Evolutionary conservation across 768 basidiomycete genomes (phyloP).

Genomic region (Hygrocybe punicea): DNA sequence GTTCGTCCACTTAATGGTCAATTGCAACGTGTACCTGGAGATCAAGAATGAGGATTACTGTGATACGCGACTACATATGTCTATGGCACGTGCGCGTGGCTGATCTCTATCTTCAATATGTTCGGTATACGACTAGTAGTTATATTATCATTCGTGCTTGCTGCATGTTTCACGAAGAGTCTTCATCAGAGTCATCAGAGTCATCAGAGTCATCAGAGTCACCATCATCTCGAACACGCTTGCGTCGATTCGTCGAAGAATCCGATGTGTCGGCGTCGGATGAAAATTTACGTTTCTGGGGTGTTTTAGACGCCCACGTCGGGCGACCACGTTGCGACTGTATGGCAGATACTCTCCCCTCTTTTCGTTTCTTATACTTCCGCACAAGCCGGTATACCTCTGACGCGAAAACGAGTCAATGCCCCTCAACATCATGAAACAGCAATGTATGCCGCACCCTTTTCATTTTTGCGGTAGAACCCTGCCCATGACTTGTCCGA

Average conservation of each 20-base stretch:
- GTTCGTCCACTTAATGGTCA: conserved; percentile 18
- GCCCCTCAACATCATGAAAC: conserved; percentile 21
- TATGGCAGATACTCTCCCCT: conserved; percentile 23
- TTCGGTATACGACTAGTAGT: too few species aligned
- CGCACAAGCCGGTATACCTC: conserved; percentile 38
- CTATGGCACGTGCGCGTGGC: neutral
- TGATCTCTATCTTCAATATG: too few species aligned
- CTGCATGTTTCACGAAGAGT: too few species aligned
- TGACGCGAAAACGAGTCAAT: conserved; percentile 15
- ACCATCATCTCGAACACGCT: neutral
- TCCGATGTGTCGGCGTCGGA: neutral
- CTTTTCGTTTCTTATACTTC: conserved; percentile 30
- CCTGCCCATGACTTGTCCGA: conserved; percentile 59
- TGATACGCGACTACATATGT: conserved; percentile 12
- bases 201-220: conserved; percentile 26
- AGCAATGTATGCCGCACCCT: conserved; percentile 36
- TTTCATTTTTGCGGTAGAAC: conserved; percentile 52
- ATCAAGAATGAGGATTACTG: too few species aligned
- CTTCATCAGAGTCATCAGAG: conserved; percentile 17
- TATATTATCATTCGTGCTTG: too few species aligned
- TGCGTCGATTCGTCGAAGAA: neutral
- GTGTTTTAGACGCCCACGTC: conserved; percentile 18
- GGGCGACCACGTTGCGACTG: conserved; percentile 32
- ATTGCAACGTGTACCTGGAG: conserved; percentile 15
- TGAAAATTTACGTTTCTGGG: conserved; percentile 9